phyloP scores from a whole-genome alignment of 495 filamentous ascomycete genomes.

The Aspergillus leporis region DNA sequence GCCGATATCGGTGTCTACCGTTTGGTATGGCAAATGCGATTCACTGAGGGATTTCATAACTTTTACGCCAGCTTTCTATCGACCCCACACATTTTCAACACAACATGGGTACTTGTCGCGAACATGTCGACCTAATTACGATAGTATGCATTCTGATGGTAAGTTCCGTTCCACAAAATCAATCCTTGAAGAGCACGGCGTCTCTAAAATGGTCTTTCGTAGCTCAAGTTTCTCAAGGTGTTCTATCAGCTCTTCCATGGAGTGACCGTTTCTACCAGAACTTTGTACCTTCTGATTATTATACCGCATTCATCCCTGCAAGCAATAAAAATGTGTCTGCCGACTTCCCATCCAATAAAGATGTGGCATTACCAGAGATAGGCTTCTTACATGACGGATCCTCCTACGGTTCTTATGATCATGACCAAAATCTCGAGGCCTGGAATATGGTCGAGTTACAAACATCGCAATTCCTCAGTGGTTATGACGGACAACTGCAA shows the following conservation, averaged over 20 bases:
- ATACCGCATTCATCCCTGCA: not conserved
- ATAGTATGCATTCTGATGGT: not conserved
- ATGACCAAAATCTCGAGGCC: not conserved
- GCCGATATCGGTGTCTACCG: too few species aligned
- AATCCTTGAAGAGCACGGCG: not conserved
- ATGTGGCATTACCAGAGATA: not conserved
- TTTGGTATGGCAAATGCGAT: too few species aligned
- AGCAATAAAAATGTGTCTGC: not conserved
- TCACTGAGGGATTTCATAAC: too few species aligned
- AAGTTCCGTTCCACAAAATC: not conserved
- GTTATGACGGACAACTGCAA: not conserved
- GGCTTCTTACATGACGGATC: not conserved
- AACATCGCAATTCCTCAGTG: not conserved
- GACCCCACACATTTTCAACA: not conserved
- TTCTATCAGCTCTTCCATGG: not conserved
- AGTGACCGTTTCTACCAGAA: not conserved
- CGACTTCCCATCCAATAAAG: not conserved
- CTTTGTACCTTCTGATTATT: not conserved
- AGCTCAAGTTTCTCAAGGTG: not conserved
- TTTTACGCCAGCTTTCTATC: too few species aligned
- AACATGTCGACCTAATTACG: not conserved
- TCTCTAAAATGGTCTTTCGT: not conserved
- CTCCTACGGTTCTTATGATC: not conserved
- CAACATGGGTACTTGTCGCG: not conserved
- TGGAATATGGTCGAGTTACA: not conserved